phyloP scores from a whole-genome alignment of 2,329 filamentous ascomycete species.

The Pyrenophora graminea region DNA sequence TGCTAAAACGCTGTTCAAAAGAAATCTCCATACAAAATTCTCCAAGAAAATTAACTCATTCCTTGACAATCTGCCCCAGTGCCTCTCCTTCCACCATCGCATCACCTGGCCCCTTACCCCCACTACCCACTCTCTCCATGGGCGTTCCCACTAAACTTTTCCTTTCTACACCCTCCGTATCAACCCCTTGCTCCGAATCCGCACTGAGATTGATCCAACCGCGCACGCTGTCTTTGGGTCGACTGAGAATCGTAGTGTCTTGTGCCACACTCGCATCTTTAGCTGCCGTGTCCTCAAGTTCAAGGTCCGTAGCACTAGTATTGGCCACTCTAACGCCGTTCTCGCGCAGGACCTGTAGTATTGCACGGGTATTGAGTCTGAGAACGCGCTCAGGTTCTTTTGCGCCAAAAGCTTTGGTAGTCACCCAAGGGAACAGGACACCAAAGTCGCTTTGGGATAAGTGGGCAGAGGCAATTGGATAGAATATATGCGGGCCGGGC shows the following conservation, averaged over 20 bases:
- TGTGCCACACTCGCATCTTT: constrained; percentile 17
- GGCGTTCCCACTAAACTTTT: constrained; percentile 12
- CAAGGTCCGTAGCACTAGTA: constrained; percentile 47
- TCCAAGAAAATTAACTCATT: not conserved
- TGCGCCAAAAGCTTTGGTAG: constrained; percentile 55
- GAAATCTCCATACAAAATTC: too few relatives aligned
- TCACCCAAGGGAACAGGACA: constrained; percentile 73
- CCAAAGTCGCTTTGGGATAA: constrained; percentile 84
- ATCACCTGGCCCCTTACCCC: constrained; percentile 27
- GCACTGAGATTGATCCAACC: constrained; percentile 43
- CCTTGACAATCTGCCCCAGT: constrained; percentile 39
- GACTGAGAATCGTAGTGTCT: constrained; percentile 42
- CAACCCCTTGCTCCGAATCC: constrained; percentile 1
- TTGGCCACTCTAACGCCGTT: constrained; percentile 48
- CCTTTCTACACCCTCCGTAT: not conserved
- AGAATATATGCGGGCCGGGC: constrained; percentile 70
- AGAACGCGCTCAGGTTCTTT: constrained; percentile 78
- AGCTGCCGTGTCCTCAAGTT: constrained; percentile 36
- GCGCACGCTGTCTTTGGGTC: constrained; percentile 30
- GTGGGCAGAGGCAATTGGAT: constrained; percentile 74
- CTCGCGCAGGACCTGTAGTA: constrained; percentile 71
- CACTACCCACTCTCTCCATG: constrained; percentile 8
- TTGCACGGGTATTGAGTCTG: constrained; percentile 78
- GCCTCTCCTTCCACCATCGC: constrained; percentile 43
- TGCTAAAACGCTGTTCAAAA: too few relatives aligned